These are phyloP conservation scores for Schizophyllum amplum DNA, from an alignment of 1,284 basidiomycete species.

Conservation along the genomic window DNA sequence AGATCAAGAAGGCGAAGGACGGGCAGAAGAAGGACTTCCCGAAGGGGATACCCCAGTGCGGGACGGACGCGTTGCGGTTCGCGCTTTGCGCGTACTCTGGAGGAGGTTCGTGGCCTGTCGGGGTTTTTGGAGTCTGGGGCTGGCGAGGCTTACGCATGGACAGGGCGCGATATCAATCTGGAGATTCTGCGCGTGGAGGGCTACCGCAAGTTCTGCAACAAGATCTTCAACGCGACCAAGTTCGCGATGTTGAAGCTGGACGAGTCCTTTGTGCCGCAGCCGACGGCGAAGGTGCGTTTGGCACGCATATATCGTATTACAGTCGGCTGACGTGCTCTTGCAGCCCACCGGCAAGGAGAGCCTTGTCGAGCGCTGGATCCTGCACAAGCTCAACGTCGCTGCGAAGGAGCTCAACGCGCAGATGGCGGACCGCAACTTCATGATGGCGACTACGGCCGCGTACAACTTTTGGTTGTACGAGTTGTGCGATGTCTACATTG, in stretches of 20 bases:
- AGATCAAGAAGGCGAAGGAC: slow-evolving; percentile 84
- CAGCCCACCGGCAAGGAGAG: slow-evolving; percentile 86
- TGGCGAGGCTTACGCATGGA: too few relatives aligned
- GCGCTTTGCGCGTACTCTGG: slow-evolving; percentile 93
- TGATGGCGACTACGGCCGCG: slow-evolving; percentile 77
- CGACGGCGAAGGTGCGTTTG: slow-evolving; percentile 52
- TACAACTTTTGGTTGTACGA: slow-evolving; percentile 99
- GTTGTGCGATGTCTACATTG: slow-evolving; percentile 97
- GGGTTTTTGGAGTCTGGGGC: not conserved
- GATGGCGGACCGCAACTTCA: slow-evolving; percentile 84
- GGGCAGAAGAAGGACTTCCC: slow-evolving; percentile 99
- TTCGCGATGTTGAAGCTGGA: slow-evolving; percentile 96
- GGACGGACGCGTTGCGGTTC: slow-evolving; percentile 94
- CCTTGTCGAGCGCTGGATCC: slow-evolving; percentile 92
- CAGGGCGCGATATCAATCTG: slow-evolving; percentile 92
- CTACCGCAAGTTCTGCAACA: slow-evolving; percentile 99
- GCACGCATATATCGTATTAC: slow-evolving; percentile 1
- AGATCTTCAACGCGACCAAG: slow-evolving; percentile 98
- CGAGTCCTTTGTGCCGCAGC: slow-evolving; percentile 69
- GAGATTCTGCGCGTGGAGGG: slow-evolving; percentile 98
- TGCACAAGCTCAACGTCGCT: slow-evolving; percentile 89
- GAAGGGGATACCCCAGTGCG: slow-evolving; percentile 98
- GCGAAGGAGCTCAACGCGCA: slow-evolving; percentile 70
- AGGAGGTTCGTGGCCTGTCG: slow-evolving; percentile 35
- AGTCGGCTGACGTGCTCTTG: slow-evolving; percentile 5